phyloP scores from a whole-genome alignment of 2,329 filamentous ascomycete genomes.

The Aspergillus bombycis region DNA sequence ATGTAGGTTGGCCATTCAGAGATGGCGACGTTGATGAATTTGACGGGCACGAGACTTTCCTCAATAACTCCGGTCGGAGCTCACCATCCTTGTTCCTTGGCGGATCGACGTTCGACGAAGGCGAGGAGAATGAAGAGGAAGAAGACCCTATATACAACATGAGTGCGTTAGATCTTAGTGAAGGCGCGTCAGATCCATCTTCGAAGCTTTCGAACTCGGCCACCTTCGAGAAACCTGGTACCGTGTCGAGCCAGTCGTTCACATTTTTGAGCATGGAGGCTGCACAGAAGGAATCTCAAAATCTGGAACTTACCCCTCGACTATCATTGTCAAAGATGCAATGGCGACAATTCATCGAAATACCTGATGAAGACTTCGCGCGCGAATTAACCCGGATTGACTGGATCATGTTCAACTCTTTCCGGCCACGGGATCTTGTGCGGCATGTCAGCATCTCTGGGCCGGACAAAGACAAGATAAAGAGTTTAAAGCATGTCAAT shows the following conservation, averaged over 20 bases:
- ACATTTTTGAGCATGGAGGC: conserved; percentile 59
- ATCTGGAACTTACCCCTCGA: conserved; percentile 69
- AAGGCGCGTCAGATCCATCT: conserved; percentile 41
- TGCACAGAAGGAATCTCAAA: conserved; percentile 76
- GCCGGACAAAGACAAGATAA: conserved; percentile 58
- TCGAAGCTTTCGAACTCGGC: conserved; percentile 42
- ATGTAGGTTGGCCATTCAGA: conserved; percentile 86
- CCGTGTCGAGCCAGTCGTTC: conserved; percentile 47
- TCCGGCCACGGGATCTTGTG: conserved; percentile 88
- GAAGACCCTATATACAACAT: conserved; percentile 43
- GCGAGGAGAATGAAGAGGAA: conserved; percentile 36
- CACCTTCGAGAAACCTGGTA: conserved; percentile 38
- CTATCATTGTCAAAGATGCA: conserved; percentile 78
- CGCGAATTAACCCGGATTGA: conserved; percentile 93
- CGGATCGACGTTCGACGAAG: conserved; percentile 24
- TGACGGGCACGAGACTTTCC: conserved; percentile 46
- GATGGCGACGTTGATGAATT: conserved; percentile 63
- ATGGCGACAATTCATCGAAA: conserved; percentile 89
- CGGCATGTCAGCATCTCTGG: conserved; percentile 80
- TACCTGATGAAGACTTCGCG: conserved; percentile 80
- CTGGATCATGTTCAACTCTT: conserved; percentile 97
- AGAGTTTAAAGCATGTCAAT: conserved; percentile 81
- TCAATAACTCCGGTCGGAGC: conserved; percentile 45
- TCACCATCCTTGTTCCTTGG: conserved; percentile 40
- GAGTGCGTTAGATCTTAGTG: conserved; percentile 43